Conservation (phyloP, 1,284 basidiomycete genomes). For the Ustilago shanxiensis region DNA sequence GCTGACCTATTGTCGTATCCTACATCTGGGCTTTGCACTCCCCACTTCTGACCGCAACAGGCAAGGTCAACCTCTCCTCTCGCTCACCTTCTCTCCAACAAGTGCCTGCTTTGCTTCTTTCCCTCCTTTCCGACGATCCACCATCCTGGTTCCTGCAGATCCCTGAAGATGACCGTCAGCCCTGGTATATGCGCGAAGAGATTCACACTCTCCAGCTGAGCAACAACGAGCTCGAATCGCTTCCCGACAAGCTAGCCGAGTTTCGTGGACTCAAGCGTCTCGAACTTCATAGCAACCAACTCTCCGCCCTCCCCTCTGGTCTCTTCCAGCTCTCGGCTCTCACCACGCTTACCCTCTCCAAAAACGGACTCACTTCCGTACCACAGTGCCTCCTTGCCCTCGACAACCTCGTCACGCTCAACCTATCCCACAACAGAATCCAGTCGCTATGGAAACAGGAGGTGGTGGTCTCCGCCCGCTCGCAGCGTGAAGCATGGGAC, state of each 20-base stretch:
- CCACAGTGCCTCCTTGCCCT: constrained; percentile 56
- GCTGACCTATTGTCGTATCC: background rate
- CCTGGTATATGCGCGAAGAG: constrained; percentile 59
- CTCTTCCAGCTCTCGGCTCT: constrained; percentile 54
- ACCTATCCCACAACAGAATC: constrained; percentile 63
- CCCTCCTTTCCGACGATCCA: constrained; percentile 55
- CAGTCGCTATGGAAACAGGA: constrained; percentile 53
- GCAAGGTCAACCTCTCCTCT: constrained; percentile 55
- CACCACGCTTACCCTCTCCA: constrained; percentile 57
- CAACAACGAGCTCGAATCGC: constrained; percentile 51
- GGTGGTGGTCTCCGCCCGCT: constrained; percentile 28
- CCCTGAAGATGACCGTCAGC: constrained; percentile 50
- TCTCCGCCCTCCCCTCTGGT: constrained; percentile 43
- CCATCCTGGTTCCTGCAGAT: constrained; percentile 55
- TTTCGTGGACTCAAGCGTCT: constrained; percentile 57
- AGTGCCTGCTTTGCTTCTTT: constrained; percentile 46
- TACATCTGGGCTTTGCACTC: background rate
- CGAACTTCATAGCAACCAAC: constrained; percentile 62
- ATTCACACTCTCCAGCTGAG: constrained; percentile 53
- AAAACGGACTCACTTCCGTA: constrained; percentile 53
- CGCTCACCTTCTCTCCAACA: constrained; percentile 48
- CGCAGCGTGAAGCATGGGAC: constrained; percentile 46
- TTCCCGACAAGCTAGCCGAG: constrained; percentile 52
- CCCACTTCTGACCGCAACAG: constrained; percentile 7
- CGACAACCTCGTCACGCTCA: constrained; percentile 56